phyloP scores from a whole-genome alignment of 2,329 filamentous ascomycete species.

The Monosporascus cannonballus region DNA sequence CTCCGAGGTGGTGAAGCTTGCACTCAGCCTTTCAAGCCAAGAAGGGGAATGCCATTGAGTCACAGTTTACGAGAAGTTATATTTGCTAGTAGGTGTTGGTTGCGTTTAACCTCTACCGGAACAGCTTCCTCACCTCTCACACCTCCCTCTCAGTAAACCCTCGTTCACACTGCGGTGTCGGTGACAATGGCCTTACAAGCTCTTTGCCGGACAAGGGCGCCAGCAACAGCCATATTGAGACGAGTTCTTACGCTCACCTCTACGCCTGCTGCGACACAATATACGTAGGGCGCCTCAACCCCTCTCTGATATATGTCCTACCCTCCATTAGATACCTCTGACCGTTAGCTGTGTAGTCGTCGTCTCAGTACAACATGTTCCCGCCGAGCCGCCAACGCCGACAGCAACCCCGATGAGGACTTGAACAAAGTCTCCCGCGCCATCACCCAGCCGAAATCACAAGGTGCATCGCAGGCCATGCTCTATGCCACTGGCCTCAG shows the following conservation, averaged over 20 bases:
- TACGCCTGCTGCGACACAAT: slow-evolving; percentile 17
- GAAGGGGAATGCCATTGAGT: neutral
- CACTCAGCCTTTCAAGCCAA: neutral
- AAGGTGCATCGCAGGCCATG: slow-evolving; percentile 98
- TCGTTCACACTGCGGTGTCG: slow-evolving; percentile 5
- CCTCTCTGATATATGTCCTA: neutral
- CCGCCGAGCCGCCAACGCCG: slow-evolving; percentile 40
- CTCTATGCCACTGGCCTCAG: slow-evolving; percentile 88
- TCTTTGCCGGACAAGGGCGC: slow-evolving; percentile 24
- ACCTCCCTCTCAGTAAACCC: neutral
- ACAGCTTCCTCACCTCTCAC: neutral
- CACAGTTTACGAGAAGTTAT: neutral
- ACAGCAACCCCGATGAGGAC: slow-evolving; percentile 12
- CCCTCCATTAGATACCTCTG: neutral
- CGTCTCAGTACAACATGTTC: slow-evolving; percentile 44
- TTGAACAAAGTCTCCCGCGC: slow-evolving; percentile 79
- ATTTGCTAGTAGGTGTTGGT: neutral
- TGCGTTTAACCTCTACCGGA: neutral
- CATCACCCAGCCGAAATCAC: slow-evolving; percentile 96
- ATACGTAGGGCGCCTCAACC: slow-evolving; percentile 17
- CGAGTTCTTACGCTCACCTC: slow-evolving; percentile 19
- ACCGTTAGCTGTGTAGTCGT: slow-evolving; percentile 32
- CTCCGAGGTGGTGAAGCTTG: too few species aligned
- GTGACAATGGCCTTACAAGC: slow-evolving; percentile 22
- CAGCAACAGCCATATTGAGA: slow-evolving; percentile 3